phyloP scores from a whole-genome alignment of 2,329 filamentous ascomycete genomes.

The Diaporthe citriasiana region DNA sequence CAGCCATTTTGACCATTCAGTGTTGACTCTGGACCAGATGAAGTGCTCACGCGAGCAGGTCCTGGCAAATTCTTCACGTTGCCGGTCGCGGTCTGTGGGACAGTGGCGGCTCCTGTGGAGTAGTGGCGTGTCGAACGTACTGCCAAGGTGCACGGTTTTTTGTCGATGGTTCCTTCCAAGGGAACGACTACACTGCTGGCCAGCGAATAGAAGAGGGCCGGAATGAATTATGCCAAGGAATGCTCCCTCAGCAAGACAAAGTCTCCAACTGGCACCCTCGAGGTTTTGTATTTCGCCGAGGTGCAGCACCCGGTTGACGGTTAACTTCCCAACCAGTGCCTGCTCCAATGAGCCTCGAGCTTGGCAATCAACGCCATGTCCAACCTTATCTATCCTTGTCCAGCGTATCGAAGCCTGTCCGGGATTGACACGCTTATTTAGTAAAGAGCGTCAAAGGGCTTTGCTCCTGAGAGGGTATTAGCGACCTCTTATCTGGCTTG shows the following conservation, averaged over 20 bases:
- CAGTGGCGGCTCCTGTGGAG: slow-evolving; percentile 31
- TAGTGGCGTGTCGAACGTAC: slow-evolving; percentile 31
- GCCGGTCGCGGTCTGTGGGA: slow-evolving; percentile 20
- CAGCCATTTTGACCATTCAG: slow-evolving; percentile 56
- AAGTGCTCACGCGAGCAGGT: slow-evolving; percentile 18
- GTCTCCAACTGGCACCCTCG: neutral
- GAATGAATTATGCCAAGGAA: neutral
- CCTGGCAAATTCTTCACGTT: slow-evolving; percentile 19
- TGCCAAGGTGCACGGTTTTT: slow-evolving; percentile 26
- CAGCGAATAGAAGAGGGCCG: slow-evolving; percentile 40
- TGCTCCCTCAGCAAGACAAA: neutral
- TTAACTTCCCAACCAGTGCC: neutral
- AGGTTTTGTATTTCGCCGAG: slow-evolving; percentile 22
- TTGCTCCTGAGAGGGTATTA: slow-evolving; percentile 14
- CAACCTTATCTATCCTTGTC: slow-evolving; percentile 31
- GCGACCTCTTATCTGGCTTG: slow-evolving; percentile 33
- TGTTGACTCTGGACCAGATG: neutral
- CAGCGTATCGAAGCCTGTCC: slow-evolving; percentile 4
- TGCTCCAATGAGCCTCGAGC: slow-evolving; percentile 32
- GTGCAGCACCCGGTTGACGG: neutral
- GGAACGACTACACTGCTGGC: slow-evolving; percentile 8
- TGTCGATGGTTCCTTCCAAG: slow-evolving; percentile 20
- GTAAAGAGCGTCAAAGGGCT: slow-evolving; percentile 22
- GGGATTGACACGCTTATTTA: slow-evolving; percentile 28
- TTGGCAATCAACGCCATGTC: slow-evolving; percentile 34